Percentiles rank a stretch among this genome's conserved stretches.
phyloP scores from a whole-genome alignment of 2,329 filamentous ascomycete genomes.

The Fusarium sp. region DNA sequence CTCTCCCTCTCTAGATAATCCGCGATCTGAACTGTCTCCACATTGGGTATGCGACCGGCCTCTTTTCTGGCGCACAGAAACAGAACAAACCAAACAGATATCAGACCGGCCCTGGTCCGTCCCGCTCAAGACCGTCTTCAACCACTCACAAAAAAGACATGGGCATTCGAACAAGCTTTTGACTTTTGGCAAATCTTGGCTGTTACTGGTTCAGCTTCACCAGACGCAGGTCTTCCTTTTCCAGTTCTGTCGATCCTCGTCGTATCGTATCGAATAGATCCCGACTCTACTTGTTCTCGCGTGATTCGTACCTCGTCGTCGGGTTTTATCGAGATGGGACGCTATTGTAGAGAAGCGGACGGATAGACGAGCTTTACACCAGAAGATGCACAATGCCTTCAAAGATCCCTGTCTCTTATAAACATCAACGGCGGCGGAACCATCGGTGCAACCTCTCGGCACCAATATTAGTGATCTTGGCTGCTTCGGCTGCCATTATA shows the following conservation, averaged over 20 bases:
- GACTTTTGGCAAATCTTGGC: constrained; percentile 23
- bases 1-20: constrained; percentile 2
- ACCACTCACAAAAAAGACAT: constrained; percentile 15
- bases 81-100: constrained; percentile 15
- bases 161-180: constrained; percentile 32
- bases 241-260: constrained; percentile 24
- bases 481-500: neutral
- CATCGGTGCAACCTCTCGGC: constrained; percentile 39
- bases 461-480: constrained; percentile 12
- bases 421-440: constrained; percentile 26
- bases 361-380: neutral
- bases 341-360: neutral
- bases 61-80: constrained; percentile 17
- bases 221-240: neutral
- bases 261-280: neutral
- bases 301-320: constrained; percentile 5
- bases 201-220: neutral
- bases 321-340: constrained; percentile 12
- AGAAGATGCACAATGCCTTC: constrained; percentile 15
- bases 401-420: constrained; percentile 20
- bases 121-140: constrained; percentile 6
- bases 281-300: neutral
- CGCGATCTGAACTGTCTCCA: constrained; percentile 12
- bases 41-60: constrained; percentile 11
- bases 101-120: constrained; percentile 12